These are phyloP conservation scores for Paxillus involutus DNA, from an alignment of 768 basidiomycete genomes.

Conservation along the genomic window DNA sequence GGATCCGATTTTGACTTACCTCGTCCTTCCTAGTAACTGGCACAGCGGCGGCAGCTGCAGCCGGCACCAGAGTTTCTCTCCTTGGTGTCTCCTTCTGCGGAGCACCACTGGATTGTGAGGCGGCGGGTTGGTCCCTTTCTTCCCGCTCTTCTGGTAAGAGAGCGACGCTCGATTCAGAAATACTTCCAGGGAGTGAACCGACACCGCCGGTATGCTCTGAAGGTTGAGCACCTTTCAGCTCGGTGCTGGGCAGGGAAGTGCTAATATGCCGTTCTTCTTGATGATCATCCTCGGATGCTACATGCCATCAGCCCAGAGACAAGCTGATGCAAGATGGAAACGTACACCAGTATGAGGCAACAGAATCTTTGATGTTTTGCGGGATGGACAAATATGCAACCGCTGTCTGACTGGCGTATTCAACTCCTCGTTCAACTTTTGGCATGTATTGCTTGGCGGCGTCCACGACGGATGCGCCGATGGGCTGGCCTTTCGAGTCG, in stretches of 20 bases:
- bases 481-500: neutral
- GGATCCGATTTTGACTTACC: neutral
- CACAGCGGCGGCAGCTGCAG: neutral
- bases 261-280: neutral
- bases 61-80: conserved; percentile 16
- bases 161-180: conserved; percentile 46
- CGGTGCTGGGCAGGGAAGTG: conserved; percentile 36
- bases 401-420: conserved; percentile 5
- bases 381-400: neutral
- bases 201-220: conserved; percentile 38
- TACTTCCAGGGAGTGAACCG: conserved; percentile 48
- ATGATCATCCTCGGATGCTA: conserved; percentile 6
- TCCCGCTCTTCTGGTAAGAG: conserved; percentile 48
- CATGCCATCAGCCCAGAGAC: conserved; percentile 5
- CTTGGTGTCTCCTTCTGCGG: conserved; percentile 8
- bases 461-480: conserved; percentile 2
- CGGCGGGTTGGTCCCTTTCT: conserved; percentile 6
- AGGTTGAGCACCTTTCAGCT: conserved; percentile 33
- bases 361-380: neutral
- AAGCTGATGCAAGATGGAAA: neutral
- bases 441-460: conserved; percentile 9
- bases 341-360: conserved; percentile 12
- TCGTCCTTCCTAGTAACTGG: neutral
- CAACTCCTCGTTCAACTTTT: conserved; percentile 6
- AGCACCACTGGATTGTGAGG: neutral